Evolutionary conservation across 2,329 filamentous ascomycete species (phyloP), one percentile per base, ranked within the genome.

Genomic region (Aureobasidium sp.): DNA sequence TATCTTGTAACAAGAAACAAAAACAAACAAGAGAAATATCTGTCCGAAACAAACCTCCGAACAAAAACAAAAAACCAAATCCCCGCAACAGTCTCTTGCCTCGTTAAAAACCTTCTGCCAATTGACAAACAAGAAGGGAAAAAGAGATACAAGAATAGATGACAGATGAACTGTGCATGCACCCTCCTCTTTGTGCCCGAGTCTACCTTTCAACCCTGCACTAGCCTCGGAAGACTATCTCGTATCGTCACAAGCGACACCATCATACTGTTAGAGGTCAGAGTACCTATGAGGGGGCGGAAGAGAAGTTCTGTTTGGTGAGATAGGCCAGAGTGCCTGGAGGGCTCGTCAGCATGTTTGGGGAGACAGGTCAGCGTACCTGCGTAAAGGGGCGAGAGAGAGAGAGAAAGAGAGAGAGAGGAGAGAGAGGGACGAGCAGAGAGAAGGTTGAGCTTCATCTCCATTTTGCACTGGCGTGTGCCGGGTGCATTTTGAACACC

Each of bases 211-310:
- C 49, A 53, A 53, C 49, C 17, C 49, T 53, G 33, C 49, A 53
- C 31, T 38, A 38, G 49, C 35, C 49, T 53, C 49, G n/a, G 1
- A 27, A 53, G 49, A 37, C 49, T 53, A 37, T 19, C 33, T 15
- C 23, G 49, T 38, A 40, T 53, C 49, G 33, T 53, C 49, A 53
- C 49, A 33, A 53, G 49, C 33, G 49, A 53, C 7, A 53, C 49
- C 49, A 53, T 37, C 49, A 6, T 53, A 53, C 51, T 55, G 51
- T 55, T 43, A 33, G 43, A 55, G 51, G 51, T 43, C 51, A 55
- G 51, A 55, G 51, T 55, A 55, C 51, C 51, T 55, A 11, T 54
- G 15, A 45, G 42, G 27, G 33, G 33, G 51, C 35, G 35, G 27
- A 9, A 42, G 51, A 55, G 51, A 55, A 55, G 11, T 21, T 42